phyloP scores from a whole-genome alignment of 1,284 basidiomycete genomes.

The Lentinula novae-zelandiae region DNA sequence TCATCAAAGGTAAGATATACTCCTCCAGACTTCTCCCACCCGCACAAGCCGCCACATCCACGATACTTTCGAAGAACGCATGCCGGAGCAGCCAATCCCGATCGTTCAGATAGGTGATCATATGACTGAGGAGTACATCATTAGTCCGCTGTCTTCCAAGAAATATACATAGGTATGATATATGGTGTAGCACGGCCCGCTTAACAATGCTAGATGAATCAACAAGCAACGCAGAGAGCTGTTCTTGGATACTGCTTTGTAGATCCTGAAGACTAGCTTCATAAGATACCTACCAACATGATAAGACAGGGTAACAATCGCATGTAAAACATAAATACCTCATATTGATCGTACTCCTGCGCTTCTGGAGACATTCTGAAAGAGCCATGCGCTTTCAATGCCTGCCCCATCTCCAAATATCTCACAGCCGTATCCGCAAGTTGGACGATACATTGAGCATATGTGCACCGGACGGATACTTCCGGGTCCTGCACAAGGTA shows the following conservation, averaged over 20 bases:
- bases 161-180: constrained; percentile 89
- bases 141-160: constrained; percentile 91
- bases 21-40: constrained; percentile 84
- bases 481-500: constrained; percentile 83
- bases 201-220: constrained; percentile 76
- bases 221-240: constrained; percentile 75
- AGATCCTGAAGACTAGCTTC: constrained; percentile 84
- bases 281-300: constrained; percentile 69
- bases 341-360: constrained; percentile 76
- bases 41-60: constrained; percentile 91
- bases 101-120: constrained; percentile 98
- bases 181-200: constrained; percentile 73
- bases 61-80: constrained; percentile 94
- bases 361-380: constrained; percentile 62
- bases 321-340: constrained; percentile 40
- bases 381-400: constrained; percentile 77
- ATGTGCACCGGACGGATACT: constrained; percentile 84
- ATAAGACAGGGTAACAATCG: neutral
- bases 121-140: constrained; percentile 92
- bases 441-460: constrained; percentile 83
- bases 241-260: constrained; percentile 84
- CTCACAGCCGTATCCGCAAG: constrained; percentile 82
- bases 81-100: constrained; percentile 88
- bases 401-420: constrained; percentile 91
- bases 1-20: constrained; percentile 91